Conservation (phyloP, 2,329 filamentous ascomycete species). For the Cordyceps tenuipes region DNA sequence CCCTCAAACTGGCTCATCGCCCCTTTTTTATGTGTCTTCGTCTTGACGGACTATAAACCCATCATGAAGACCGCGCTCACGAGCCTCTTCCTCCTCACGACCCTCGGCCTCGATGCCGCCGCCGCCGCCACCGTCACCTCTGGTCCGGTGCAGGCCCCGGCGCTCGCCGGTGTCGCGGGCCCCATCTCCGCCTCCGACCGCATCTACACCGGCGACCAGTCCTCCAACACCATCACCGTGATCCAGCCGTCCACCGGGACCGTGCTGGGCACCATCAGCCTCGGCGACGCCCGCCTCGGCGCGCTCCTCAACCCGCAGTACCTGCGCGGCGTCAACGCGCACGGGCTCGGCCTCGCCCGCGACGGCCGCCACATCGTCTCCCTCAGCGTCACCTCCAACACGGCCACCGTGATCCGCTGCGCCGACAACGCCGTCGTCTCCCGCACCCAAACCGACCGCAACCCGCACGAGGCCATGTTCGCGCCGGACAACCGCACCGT, state of each 20-base stretch:
- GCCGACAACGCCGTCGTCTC: constrained; percentile 13
- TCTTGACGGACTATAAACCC: background rate
- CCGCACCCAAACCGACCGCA: constrained; percentile 12
- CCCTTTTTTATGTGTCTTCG: too few relatives aligned
- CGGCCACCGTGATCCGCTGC: constrained; percentile 12
- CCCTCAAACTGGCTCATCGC: background rate
- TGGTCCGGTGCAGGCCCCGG: background rate
- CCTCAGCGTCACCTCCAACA: constrained; percentile 14
- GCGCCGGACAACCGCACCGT: constrained; percentile 13
- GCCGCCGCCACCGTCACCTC: background rate
- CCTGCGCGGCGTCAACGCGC: constrained; percentile 11
- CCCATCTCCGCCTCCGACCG: background rate
- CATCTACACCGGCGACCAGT: constrained; percentile 9
- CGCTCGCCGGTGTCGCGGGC: background rate
- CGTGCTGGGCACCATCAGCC: constrained; percentile 13
- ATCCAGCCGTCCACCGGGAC: constrained; percentile 6
- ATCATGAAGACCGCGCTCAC: background rate
- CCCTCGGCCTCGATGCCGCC: background rate
- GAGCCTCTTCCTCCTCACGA: background rate
- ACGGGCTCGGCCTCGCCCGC: constrained; percentile 14
- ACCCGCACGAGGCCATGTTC: constrained; percentile 15
- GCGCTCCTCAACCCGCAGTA: constrained; percentile 13
- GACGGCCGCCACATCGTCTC: constrained; percentile 14
- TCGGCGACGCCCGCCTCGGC: constrained; percentile 9
- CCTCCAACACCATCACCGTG: constrained; percentile 26